Base-by-base conservation (phyloP, 257 asterid genomes). In the Scutellaria barbata region DNA sequence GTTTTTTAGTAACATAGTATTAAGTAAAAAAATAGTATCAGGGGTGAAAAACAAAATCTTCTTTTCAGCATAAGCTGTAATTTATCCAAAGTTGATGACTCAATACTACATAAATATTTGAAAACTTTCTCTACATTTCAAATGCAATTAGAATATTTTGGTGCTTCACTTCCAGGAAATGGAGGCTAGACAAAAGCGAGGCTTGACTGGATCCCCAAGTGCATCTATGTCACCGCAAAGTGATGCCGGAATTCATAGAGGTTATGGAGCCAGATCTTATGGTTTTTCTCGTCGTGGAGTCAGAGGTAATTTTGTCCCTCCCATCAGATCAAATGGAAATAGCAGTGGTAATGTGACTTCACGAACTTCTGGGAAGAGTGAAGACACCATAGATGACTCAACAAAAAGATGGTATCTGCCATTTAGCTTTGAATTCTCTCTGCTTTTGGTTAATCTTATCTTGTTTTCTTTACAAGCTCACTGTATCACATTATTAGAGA, bases 301-400 rank as follows among this genome's bases (percentile, higher is more conserved):
- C 57, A 89, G 99, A 60, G 96, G 99, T 73, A 92, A 87, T 82
- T 95, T 95, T 73, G 72, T 95, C 66, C 98, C 99, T 64, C 99
- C 99, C 16, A 88, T 95, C 81, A 87, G 88, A 81, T 85, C 95
- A 53, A 88, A 71, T 84, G 96, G 96, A 68, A 87, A 73, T 72
- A 83, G 51, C 75, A 63, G 77, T 41, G 92, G 96, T 79, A 88
- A 82, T 81, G 76, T 83, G 74, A 77, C 91, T 84, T 84, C 95
- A 10, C 88, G 94, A 63, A 63, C 12, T 80, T 79, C 87, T 63
- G 94, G 90, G 74, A 95, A 92, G 85, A 85, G 89, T 52, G 99
- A 95, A 39, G 98, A 95, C 75, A 79, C 86, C 58, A 47, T 92
- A 67, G 98, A 95, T 18, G 96, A 91, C 84, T 92, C 99, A 18